Conservation (phyloP, 2,329 filamentous ascomycete species). For the Ophiostoma ulmi region DNA sequence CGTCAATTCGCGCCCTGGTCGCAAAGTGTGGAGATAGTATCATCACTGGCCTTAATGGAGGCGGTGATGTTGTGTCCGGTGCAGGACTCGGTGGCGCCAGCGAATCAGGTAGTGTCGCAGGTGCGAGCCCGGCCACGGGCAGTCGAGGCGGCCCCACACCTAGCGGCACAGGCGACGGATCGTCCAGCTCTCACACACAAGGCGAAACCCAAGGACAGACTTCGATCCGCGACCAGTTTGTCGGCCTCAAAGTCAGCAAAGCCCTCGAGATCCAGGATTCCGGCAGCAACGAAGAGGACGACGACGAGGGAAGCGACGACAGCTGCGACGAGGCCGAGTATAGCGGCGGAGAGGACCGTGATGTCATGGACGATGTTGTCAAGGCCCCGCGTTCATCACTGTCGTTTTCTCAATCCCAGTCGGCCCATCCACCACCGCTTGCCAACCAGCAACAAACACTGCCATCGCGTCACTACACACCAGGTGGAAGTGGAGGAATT, state of each 20-base stretch:
- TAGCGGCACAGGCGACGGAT: background rate
- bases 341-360: background rate
- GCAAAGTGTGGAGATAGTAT: conserved; percentile 24
- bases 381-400: background rate
- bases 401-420: background rate
- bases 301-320: conserved; percentile 16
- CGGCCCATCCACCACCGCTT: background rate
- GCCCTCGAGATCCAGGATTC: conserved; percentile 22
- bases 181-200: background rate
- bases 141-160: background rate
- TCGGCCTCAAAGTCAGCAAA: conserved; percentile 24
- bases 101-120: background rate
- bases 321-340: conserved; percentile 7
- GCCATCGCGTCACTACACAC: conserved; percentile 9
- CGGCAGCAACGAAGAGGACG: conserved; percentile 17
- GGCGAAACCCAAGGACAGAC: background rate
- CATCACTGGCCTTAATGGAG: background rate
- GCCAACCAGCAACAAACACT: conserved; percentile 1
- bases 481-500: background rate
- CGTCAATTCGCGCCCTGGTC: conserved; percentile 24
- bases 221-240: conserved; percentile 24
- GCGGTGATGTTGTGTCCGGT: background rate
- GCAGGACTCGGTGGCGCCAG: background rate
- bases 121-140: background rate
- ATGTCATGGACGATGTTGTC: conserved; percentile 20